phyloP scores from a whole-genome alignment of 2,329 filamentous ascomycete genomes.

The Phialocephala subalpina region DNA sequence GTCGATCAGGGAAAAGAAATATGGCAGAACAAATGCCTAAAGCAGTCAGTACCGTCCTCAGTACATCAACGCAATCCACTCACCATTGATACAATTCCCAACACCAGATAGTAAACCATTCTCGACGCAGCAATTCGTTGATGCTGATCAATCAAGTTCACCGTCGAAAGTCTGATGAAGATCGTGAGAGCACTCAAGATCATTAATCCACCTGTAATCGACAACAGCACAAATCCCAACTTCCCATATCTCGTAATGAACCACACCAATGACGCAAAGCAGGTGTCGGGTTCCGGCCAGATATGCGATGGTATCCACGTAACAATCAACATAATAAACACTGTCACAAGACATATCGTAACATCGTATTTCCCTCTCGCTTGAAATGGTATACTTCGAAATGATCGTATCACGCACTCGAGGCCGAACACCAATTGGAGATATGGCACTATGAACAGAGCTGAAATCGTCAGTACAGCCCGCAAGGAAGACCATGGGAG shows the following conservation, averaged over 20 bases:
- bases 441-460: slow-evolving; percentile 71
- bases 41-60: slow-evolving; percentile 40
- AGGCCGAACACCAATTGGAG: slow-evolving; percentile 71
- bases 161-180: slow-evolving; percentile 63
- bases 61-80: slow-evolving; percentile 40
- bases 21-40: slow-evolving; percentile 67
- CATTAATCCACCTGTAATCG: slow-evolving; percentile 58
- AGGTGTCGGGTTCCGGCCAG: slow-evolving; percentile 63
- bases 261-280: slow-evolving; percentile 74
- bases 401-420: slow-evolving; percentile 65
- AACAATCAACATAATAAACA: slow-evolving; percentile 59
- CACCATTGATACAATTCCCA: slow-evolving; percentile 66
- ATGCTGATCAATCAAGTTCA: slow-evolving; percentile 60
- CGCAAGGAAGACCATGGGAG: neutral
- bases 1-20: slow-evolving; percentile 66
- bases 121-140: slow-evolving; percentile 71
- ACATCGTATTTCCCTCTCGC: slow-evolving; percentile 67
- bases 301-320: slow-evolving; percentile 67
- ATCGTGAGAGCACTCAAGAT: slow-evolving; percentile 60
- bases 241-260: slow-evolving; percentile 68
- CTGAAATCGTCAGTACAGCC: slow-evolving; percentile 51
- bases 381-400: slow-evolving; percentile 63
- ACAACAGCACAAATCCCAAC: slow-evolving; percentile 62
- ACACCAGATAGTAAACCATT: slow-evolving; percentile 70
- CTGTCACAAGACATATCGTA: slow-evolving; percentile 60